These are phyloP conservation scores for Kokia cookei DNA, from an alignment of 441 rosid genomes.

Conservation along the genomic window DNA sequence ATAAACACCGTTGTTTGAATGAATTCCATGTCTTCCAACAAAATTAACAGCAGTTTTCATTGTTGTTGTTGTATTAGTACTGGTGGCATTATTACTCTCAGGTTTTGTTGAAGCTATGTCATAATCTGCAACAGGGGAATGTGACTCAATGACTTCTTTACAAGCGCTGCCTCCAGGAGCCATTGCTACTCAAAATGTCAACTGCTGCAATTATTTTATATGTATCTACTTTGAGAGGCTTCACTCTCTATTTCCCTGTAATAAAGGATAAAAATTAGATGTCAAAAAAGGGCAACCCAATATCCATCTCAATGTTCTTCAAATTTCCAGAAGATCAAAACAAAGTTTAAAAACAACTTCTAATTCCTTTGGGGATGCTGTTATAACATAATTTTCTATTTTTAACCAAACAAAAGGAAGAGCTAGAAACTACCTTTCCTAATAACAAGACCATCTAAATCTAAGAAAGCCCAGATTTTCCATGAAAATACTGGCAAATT, in stretches of 20 bases:
- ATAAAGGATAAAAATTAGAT: constrained; percentile 2
- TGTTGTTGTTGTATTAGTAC: neutral
- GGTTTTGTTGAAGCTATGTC: constrained; percentile 21
- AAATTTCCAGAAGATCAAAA: neutral
- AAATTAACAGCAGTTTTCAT: constrained; percentile 17
- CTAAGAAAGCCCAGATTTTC: neutral
- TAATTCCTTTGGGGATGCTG: neutral
- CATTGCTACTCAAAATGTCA: constrained; percentile 23
- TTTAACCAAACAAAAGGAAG: neutral
- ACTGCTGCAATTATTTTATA: constrained; percentile 3
- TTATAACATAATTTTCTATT: neutral
- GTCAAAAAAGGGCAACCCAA: neutral
- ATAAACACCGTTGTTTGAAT: constrained; percentile 30
- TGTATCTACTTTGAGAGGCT: constrained; percentile 6
- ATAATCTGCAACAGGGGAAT: constrained; percentile 17
- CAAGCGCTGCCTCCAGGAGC: constrained; percentile 40
- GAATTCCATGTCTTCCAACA: constrained; percentile 31
- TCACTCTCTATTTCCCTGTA: constrained; percentile 14
- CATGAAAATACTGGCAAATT: neutral
- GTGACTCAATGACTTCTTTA: constrained; percentile 40
- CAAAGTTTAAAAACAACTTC: neutral
- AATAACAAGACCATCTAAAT: neutral
- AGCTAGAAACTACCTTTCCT: neutral
- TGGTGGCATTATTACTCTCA: constrained; percentile 12
- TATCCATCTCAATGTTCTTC: neutral